Evolutionary conservation across 2,329 filamentous ascomycete genomes (phyloP), one percentile per base, ranked within the genome.

Genomic region (Xylariaceae sp.): DNA sequence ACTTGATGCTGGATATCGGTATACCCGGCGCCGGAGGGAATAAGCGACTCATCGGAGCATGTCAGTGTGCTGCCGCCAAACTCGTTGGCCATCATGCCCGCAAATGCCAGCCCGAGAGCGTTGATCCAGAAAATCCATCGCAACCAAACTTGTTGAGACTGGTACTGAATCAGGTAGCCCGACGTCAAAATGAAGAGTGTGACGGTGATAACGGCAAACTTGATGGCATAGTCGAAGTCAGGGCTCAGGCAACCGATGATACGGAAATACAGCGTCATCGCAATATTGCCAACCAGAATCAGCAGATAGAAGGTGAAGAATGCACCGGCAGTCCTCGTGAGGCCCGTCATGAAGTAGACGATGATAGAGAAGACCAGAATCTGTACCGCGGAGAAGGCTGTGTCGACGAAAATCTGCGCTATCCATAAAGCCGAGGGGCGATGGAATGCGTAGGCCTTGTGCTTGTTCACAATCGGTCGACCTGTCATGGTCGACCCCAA

Each of bases 211-310:
- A 85, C 79, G 5, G 84, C 84, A 35, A 85, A 81, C 56, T 89
- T 89, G 57, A 89, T 84, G 3, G 88, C 88, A 27, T 83, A 83
- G 53, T 93, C 84, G 37, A 93, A 93, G 49, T 87, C 83, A 0
- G 83, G 82, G 38, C 81, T 87, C 10, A 84, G 39, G 39, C 79
- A 86, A 5, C 80, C 84, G 2, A 89, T 68, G 3, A 81, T 83
- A 38, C 84, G 66, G 64, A 89, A 88, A 55, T 87, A 82, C 2
- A 87, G 63, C 0, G 82, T 86, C 79, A 88, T 87, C 8, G 72
- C 73, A 19, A 84, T 68, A 46, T 83, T 83, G 3, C 72, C 77
- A 3, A 71, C 71, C 27, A 86, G 67, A 12, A 88, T 73, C 56
- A 88, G 66, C 11, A 89, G 58, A 43, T 78, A 80, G 53, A 86